Evolutionary conservation across 768 basidiomycete species (phyloP).

Genomic region (Pulveroboletus sp.): DNA sequence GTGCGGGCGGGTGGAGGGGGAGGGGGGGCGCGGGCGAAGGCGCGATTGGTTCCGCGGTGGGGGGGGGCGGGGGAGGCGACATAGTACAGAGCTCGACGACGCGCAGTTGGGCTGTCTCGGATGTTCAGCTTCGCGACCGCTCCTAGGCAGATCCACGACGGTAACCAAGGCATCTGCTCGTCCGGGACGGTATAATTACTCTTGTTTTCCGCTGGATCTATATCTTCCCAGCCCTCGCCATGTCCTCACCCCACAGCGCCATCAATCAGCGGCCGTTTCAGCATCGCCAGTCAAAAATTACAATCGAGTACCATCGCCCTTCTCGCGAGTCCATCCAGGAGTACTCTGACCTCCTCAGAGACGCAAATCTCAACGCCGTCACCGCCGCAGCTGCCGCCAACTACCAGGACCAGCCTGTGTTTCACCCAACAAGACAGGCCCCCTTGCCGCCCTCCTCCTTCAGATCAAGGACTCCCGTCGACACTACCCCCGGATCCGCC

Average conservation of each 20-base stretch:
- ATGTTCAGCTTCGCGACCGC: not conserved
- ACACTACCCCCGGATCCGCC: constrained; percentile 17
- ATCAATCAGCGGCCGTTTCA: constrained; percentile 45
- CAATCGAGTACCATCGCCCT: constrained; percentile 73
- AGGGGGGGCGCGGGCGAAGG: no score
- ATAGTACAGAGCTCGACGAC: no score
- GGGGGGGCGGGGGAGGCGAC: no score
- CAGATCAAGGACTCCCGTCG: constrained; percentile 27
- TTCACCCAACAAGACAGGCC: constrained; percentile 40
- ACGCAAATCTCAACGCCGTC: constrained; percentile 53
- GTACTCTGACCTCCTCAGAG: constrained; percentile 66
- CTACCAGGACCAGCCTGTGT: constrained; percentile 32
- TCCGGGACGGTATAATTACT: not conserved
- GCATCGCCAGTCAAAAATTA: constrained; percentile 54
- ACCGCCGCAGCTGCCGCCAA: constrained; percentile 34
- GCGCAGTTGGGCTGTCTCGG: not conserved
- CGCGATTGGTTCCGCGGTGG: no score
- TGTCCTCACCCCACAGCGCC: constrained; percentile 25
- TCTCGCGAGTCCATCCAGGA: constrained; percentile 74
- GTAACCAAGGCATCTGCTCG: not conserved
- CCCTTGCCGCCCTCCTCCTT: constrained; percentile 38
- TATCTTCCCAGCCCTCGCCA: constrained; percentile 13
- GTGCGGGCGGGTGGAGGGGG: no score
- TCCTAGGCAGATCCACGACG: not conserved
- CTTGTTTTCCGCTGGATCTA: not conserved